These are phyloP conservation scores for Hydnomerulius pinastri DNA, from an alignment of 768 basidiomycete species.

Conservation along the genomic window DNA sequence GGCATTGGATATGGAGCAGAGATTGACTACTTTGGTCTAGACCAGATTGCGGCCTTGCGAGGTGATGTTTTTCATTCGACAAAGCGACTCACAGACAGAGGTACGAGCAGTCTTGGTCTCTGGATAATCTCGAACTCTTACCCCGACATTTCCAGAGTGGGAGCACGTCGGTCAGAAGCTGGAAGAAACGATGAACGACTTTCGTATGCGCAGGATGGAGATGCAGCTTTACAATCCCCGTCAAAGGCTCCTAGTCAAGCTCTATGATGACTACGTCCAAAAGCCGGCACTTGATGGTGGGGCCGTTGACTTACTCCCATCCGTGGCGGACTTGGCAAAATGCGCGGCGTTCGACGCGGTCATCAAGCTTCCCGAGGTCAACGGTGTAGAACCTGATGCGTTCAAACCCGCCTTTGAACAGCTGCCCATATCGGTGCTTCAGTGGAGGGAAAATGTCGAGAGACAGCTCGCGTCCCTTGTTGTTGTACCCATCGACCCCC, in stretches of 20 bases:
- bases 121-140: neutral
- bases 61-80: neutral
- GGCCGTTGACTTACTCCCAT: neutral
- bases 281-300: neutral
- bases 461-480: neutral
- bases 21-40: neutral
- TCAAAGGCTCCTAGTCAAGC: neutral
- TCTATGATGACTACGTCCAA: neutral
- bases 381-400: neutral
- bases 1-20: neutral
- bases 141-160: neutral
- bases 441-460: neutral
- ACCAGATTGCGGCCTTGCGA: neutral
- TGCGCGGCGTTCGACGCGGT: neutral
- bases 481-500: neutral
- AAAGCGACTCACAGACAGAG: neutral
- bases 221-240: neutral
- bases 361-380: neutral
- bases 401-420: slow-evolving; percentile 3
- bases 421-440: neutral
- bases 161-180: neutral
- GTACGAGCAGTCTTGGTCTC: neutral
- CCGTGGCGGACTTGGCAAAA: neutral
- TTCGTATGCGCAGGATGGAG: neutral
- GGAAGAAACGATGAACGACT: neutral